Base-by-base conservation (phyloP, 805 yeast genomes). In the Schwanniomyces yamadae region DNA sequence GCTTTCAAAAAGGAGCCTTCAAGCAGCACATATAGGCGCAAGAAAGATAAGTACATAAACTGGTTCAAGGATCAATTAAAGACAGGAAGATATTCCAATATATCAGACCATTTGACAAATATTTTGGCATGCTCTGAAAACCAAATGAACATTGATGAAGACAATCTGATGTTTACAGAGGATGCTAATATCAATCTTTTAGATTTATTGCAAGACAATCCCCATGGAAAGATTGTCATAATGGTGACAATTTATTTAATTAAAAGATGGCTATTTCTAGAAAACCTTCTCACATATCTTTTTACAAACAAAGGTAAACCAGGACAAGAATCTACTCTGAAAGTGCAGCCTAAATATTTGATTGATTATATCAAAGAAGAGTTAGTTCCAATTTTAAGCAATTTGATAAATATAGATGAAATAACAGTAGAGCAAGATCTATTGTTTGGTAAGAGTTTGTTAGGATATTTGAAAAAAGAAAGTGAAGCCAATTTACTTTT, bases 351-450 rank as follows among this genome's bases (percentile, higher is more conserved):
- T 8, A 31, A 22, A 11, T 27, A 23, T 16, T 31, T 55, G n/a
- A 38, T 58, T n/a, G 46, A 48, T 16, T 56, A 44, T 33, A 41
- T 59, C 28, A 44, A 55, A 15, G 55, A 55, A 31, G 49, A 55
- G 13, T 33, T 60, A 33, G 41, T 54, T 23, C 65, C 65, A 0
- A 33, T 58, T 12, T 41, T 60, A 16, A 64, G 59, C 29, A 42
- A 53, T 4, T 31, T 54, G n/a, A 18, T 34, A 21, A 16, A 16
- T 10, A 13, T 18, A 8, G 9, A 21, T 13, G 22, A 26, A 14
- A 27, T 20, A 7, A 10, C 17, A 5, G 7, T 6, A 7, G 14
- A 22, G 2, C 21, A 30, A 14, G 26, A 23, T 12, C n/a, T 14
- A 5, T 7, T 25, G n/a, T 29, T 39, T 31, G 39, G 35, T 20